Conservation (phyloP, 2,329 filamentous ascomycete species). For the Paecilomyces dactylethromorphus region DNA sequence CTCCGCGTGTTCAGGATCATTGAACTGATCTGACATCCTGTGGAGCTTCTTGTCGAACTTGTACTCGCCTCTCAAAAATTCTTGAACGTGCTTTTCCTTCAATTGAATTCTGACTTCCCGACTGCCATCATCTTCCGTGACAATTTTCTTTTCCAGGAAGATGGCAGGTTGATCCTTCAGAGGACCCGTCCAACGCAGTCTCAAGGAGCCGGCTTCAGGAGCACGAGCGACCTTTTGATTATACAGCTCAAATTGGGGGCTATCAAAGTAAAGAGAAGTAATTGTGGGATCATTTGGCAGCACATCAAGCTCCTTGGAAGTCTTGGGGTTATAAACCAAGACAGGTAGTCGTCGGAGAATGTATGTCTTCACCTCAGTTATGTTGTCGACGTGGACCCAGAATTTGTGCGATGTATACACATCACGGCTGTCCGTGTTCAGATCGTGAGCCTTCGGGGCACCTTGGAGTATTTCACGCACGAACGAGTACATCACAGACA, state of each 20-base stretch:
- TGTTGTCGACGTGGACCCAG: conserved; percentile 93
- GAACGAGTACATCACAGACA: conserved; percentile 95
- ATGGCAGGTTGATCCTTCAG: conserved; percentile 73
- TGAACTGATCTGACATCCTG: conserved; percentile 74
- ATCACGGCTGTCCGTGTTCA: conserved; percentile 48
- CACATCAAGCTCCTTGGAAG: conserved; percentile 73
- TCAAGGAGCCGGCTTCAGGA: conserved; percentile 70
- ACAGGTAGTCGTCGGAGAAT: conserved; percentile 86
- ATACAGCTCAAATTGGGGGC: conserved; percentile 77
- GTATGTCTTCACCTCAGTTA: conserved; percentile 93
- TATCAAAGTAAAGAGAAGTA: conserved; percentile 95
- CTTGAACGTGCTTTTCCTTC: conserved; percentile 89
- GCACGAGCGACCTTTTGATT: conserved; percentile 72
- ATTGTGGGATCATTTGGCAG: conserved; percentile 77
- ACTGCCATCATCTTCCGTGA: conserved; percentile 68
- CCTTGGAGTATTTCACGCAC: conserved; percentile 67
- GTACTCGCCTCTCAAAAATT: conserved; percentile 81
- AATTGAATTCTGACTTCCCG: conserved; percentile 74
- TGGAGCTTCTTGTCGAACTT: conserved; percentile 84
- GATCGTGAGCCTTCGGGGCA: conserved; percentile 48
- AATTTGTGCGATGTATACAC: conserved; percentile 85
- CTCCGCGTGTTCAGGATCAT: conserved; percentile 59
- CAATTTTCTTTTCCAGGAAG: conserved; percentile 80
- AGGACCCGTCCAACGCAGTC: conserved; percentile 87
- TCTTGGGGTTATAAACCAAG: conserved; percentile 83